Evolutionary conservation across 2,329 filamentous ascomycete genomes (phyloP).

Genomic region (Fusarium ambrosium): DNA sequence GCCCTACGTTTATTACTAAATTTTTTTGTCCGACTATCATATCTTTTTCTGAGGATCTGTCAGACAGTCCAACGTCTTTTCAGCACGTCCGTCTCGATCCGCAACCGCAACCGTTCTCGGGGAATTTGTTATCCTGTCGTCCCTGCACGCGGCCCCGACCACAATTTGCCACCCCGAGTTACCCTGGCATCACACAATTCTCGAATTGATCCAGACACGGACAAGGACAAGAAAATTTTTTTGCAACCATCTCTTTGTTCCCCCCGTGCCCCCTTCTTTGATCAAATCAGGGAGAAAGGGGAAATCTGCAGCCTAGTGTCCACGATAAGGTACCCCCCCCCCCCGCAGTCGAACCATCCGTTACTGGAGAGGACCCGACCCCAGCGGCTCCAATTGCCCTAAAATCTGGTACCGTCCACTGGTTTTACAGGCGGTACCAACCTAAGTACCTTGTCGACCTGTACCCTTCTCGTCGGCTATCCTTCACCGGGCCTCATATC

Average conservation of each 20-base stretch:
- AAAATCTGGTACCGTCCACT: slow-evolving; percentile 37
- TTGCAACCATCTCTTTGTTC: slow-evolving; percentile 30
- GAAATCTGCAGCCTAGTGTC: slow-evolving; percentile 39
- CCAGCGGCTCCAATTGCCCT: slow-evolving; percentile 36
- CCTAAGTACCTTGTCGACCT: slow-evolving; percentile 29
- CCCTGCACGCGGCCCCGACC: slow-evolving; percentile 43
- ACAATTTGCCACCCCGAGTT: slow-evolving; percentile 46
- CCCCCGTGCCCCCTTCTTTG: slow-evolving; percentile 28
- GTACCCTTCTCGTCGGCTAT: slow-evolving; percentile 29
- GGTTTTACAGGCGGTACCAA: slow-evolving; percentile 38
- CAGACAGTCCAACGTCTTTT: slow-evolving; percentile 25
- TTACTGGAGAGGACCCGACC: slow-evolving; percentile 34
- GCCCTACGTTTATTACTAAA: slow-evolving; percentile 17
- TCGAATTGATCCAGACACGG: slow-evolving; percentile 43
- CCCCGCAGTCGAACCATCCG: slow-evolving; percentile 47
- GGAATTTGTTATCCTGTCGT: slow-evolving; percentile 47
- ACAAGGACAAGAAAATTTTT: slow-evolving; percentile 43
- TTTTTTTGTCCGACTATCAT: slow-evolving; percentile 12
- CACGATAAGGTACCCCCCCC: slow-evolving; percentile 37
- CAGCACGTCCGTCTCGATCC: slow-evolving; percentile 27
- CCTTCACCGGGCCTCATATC: slow-evolving; percentile 40
- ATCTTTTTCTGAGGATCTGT: neutral
- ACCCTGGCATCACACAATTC: slow-evolving; percentile 48
- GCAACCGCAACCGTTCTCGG: slow-evolving; percentile 32
- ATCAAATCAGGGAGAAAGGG: slow-evolving; percentile 43